Percentiles rank a stretch among this genome's conserved stretches.
phyloP scores from a whole-genome alignment of 1,139 yeast species.

The Yamadazyma kanchanaburiensis region DNA sequence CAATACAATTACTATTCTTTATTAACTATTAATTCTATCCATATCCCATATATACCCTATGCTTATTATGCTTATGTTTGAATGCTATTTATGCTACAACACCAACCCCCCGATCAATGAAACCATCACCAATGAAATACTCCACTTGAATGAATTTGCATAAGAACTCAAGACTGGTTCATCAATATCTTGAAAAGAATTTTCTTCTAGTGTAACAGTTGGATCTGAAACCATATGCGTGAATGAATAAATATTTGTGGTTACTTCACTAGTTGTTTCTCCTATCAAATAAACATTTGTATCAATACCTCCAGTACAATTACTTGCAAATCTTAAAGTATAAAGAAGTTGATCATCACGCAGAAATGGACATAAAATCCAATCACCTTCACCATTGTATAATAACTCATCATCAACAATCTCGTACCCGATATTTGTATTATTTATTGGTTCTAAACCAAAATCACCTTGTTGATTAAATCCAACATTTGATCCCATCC shows the following conservation, averaged over 20 bases:
- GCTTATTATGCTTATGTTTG: no score
- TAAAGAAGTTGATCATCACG: slow-evolving; percentile 3
- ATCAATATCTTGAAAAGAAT: slow-evolving; percentile 6
- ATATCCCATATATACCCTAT: no score
- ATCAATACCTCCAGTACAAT: slow-evolving; percentile 6
- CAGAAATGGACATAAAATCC: slow-evolving; percentile 10
- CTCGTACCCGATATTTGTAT: slow-evolving; percentile 3
- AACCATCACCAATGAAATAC: no score
- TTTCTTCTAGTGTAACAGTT: slow-evolving; percentile 6
- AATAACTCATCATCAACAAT: slow-evolving; percentile 6
- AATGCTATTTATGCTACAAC: no score
- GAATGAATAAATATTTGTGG: slow-evolving; percentile 1
- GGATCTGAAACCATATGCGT: slow-evolving; percentile 1
- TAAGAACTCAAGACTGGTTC: background rate
- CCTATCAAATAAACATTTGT: slow-evolving; percentile 6
- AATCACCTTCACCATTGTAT: slow-evolving; percentile 5
- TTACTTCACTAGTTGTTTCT: background rate
- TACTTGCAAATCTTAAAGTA: slow-evolving; percentile 5
- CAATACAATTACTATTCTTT: no score
- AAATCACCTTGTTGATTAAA: slow-evolving; percentile 8
- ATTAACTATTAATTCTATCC: no score
- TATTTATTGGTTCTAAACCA: slow-evolving; percentile 6
- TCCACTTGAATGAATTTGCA: slow-evolving; percentile 1
- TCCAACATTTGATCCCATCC: slow-evolving; percentile 6
- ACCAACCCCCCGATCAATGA: no score